These are phyloP conservation scores for Fusarium liriodendri DNA, from an alignment of 2,329 filamentous ascomycete species.

Conservation along the genomic window DNA sequence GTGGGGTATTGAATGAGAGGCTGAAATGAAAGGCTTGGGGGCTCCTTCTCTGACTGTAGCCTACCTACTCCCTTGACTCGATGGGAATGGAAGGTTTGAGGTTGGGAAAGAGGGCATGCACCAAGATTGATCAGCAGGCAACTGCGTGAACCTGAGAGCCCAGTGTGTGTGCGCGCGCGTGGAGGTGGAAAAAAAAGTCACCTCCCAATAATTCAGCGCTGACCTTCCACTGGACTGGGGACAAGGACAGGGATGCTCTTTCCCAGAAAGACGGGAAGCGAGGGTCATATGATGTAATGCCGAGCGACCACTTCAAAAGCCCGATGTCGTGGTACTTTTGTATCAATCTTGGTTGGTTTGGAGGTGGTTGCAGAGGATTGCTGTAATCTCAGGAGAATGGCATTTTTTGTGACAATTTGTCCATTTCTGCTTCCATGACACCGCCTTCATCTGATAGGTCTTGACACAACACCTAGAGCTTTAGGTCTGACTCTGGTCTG, in stretches of 20 bases:
- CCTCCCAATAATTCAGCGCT: slow-evolving; percentile 32
- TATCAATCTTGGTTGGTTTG: not conserved
- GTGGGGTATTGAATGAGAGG: not conserved
- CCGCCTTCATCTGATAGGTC: not conserved
- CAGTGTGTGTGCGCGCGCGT: slow-evolving; percentile 20
- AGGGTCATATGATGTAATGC: slow-evolving; percentile 45
- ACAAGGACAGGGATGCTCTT: slow-evolving; percentile 33
- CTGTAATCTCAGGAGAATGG: not conserved
- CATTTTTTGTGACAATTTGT: not conserved
- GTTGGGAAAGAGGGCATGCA: slow-evolving; percentile 13
- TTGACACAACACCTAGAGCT: not conserved
- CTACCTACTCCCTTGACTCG: slow-evolving; percentile 4
- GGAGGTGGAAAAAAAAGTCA: slow-evolving; percentile 31
- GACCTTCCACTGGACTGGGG: slow-evolving; percentile 13
- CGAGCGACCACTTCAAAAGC: slow-evolving; percentile 11
- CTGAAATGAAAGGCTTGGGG: not conserved
- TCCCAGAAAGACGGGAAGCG: slow-evolving; percentile 38
- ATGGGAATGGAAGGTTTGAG: slow-evolving; percentile 17
- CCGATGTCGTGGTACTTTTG: slow-evolving; percentile 24
- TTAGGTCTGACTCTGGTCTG: not conserved
- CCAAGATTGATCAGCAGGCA: slow-evolving; percentile 33
- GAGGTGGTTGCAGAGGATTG: not conserved
- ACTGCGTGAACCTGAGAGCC: slow-evolving; percentile 16
- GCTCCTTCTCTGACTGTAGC: not conserved
- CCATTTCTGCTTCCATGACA: too few species aligned